Conservation (phyloP, 1,284 basidiomycete genomes). For the Irpex lacteus region DNA sequence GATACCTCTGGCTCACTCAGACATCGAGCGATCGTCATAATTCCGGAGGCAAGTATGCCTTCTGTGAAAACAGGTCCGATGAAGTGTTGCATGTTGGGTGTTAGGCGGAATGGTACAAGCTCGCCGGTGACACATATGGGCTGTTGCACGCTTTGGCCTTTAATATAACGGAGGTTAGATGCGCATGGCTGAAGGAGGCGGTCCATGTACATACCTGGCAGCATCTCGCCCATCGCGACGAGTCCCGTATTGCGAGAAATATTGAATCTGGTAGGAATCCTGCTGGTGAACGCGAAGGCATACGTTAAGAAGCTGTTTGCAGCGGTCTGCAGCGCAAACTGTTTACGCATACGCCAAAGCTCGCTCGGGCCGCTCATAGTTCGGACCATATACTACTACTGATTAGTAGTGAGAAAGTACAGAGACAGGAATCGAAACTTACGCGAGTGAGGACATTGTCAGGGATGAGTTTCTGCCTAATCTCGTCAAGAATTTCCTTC, state of each 20-base stretch:
- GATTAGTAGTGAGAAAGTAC: neutral
- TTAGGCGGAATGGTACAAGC: constrained; percentile 94
- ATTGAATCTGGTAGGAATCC: constrained; percentile 85
- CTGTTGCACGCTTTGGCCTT: constrained; percentile 41
- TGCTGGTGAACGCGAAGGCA: constrained; percentile 81
- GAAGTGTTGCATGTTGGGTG: constrained; percentile 95
- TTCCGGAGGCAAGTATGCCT: constrained; percentile 82
- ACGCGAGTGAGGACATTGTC: constrained; percentile 87
- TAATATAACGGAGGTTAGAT: neutral
- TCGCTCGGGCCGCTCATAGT: constrained; percentile 86
- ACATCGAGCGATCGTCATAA: constrained; percentile 90
- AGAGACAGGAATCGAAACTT: constrained; percentile 26
- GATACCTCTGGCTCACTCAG: constrained; percentile 91
- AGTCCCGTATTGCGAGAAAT: constrained; percentile 87
- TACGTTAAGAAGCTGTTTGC: constrained; percentile 93
- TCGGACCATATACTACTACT: constrained; percentile 79
- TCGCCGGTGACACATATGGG: constrained; percentile 82
- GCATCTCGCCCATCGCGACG: constrained; percentile 87
- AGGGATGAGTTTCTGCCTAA: constrained; percentile 86
- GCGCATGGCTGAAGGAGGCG: neutral
- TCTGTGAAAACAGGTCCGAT: constrained; percentile 89
- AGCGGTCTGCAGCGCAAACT: constrained; percentile 91
- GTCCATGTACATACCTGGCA: constrained; percentile 60
- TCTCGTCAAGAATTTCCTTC: constrained; percentile 91
- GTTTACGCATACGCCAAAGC: constrained; percentile 96